A percentile compares a stretch with the other conserved stretches of the same genome.
Evolutionary conservation across 2,329 filamentous ascomycete genomes (phyloP).

Genomic region (Alternaria gaisen): DNA sequence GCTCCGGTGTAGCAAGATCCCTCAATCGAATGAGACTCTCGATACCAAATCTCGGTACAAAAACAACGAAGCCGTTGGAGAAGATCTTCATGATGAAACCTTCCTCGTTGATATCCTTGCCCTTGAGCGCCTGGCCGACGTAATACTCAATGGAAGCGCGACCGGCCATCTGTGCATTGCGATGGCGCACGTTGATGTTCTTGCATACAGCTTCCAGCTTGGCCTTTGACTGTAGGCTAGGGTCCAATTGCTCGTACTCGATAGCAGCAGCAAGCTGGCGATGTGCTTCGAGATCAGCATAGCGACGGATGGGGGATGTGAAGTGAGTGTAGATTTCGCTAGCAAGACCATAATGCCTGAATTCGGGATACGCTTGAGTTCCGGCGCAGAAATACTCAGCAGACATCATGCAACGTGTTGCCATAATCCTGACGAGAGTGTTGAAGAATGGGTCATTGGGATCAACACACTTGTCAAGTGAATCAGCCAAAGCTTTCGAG

Average conservation of each 20-base stretch:
- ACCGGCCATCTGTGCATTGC: constrained; percentile 95
- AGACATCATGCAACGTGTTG: constrained; percentile 98
- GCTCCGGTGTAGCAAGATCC: constrained; percentile 79
- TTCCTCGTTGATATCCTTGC: constrained; percentile 77
- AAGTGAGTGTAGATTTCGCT: constrained; percentile 99
- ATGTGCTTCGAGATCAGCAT: constrained; percentile 95
- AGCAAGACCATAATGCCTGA: constrained; percentile 95
- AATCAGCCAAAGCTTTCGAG: constrained; percentile 92
- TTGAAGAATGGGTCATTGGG: constrained; percentile 92
- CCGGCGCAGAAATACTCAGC: constrained; percentile 98
- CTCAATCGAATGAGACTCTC: constrained; percentile 88
- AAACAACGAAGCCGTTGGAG: constrained; percentile 95
- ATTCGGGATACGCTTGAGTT: constrained; percentile 90
- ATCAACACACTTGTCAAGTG: constrained; percentile 85
- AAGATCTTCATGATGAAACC: constrained; percentile 98
- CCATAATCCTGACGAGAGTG: constrained; percentile 95
- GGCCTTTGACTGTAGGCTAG: constrained; percentile 79
- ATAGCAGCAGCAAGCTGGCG: constrained; percentile 95
- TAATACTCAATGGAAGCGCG: constrained; percentile 97
- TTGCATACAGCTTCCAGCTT: constrained; percentile 94
- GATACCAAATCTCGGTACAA: constrained; percentile 94
- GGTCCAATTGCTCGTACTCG: constrained; percentile 86
- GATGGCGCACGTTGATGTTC: constrained; percentile 97
- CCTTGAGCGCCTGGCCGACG: constrained; percentile 94
- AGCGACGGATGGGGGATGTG: constrained; percentile 94